Percentiles rank a stretch among this genome's conserved stretches.
phyloP scores from a whole-genome alignment of 1,284 basidiomycete genomes.

The Xerocomus minutiporus region DNA sequence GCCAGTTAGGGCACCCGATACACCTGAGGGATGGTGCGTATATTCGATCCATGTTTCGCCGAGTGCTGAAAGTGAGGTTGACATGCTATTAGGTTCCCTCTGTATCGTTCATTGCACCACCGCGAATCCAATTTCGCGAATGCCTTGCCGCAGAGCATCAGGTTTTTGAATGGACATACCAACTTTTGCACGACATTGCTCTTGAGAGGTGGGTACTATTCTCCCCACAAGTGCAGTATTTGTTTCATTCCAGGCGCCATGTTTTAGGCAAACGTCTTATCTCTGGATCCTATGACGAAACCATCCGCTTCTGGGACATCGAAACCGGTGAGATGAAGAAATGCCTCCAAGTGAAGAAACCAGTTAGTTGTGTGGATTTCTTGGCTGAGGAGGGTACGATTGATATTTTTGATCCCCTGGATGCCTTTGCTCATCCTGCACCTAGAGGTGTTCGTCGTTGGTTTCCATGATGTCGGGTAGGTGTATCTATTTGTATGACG shows the following conservation, averaged over 20 bases:
- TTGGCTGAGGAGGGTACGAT: constrained; percentile 68
- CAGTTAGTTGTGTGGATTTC: constrained; percentile 88
- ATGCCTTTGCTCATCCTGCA: constrained; percentile 4
- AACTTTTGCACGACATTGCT: constrained; percentile 86
- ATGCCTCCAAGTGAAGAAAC: constrained; percentile 76
- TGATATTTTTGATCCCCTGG: not conserved
- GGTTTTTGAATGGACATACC: constrained; percentile 79
- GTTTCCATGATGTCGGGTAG: constrained; percentile 87
- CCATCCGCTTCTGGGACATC: constrained; percentile 85
- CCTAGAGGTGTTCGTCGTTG: constrained; percentile 82
- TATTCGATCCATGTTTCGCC: not conserved
- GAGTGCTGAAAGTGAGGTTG: not conserved
- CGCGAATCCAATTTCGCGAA: constrained; percentile 82
- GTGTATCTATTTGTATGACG: constrained; percentile 24
- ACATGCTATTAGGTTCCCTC: constrained; percentile 50
- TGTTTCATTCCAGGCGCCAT: not conserved
- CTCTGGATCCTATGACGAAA: constrained; percentile 88
- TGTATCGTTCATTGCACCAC: constrained; percentile 80
- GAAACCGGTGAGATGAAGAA: constrained; percentile 78
- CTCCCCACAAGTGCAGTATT: not conserved
- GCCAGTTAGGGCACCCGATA: constrained; percentile 55
- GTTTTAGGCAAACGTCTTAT: constrained; percentile 65
- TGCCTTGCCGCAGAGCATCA: constrained; percentile 70
- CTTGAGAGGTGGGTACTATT: constrained; percentile 48
- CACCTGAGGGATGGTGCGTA: constrained; percentile 67